Base-by-base conservation (phyloP, 169 alveolate genomes). In the Perkinsus marinus region DNA sequence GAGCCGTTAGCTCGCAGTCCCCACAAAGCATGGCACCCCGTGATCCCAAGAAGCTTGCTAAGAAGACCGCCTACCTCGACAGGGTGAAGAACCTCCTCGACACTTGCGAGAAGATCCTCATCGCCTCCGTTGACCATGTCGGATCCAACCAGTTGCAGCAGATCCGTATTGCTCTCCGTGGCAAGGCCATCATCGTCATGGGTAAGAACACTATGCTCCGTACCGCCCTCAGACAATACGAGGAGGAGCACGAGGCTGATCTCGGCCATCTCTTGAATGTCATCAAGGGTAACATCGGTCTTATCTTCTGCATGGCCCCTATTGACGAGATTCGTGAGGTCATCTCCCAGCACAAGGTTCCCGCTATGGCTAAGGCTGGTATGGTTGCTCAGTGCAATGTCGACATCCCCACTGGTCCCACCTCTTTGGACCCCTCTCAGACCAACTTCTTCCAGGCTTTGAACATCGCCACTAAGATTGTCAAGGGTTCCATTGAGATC, bases 371-470 rank as follows among this genome's bases (percentile, higher is more conserved):
- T 69, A 96, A 98, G 94, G 99, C 98, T 91, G 99, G 99, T 93
- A 98, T 97, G 91, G 93, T 98, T 68, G 99, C 99, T 68, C 99
- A 99, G 2, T 95, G 96, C 92, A 99, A 98, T 94, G 99, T 98
- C 91, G 96, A 96, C 95, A 98, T 99, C 91, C 99, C 99, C 26
- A 98, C 99, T 68, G 99, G 99, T 17, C 98, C 99, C 39, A 98
- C 99, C 39, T 99, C 99, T 91, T 96, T 99, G 98, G 99, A 99
- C 94, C 99, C 99, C 41, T 97, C 99, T 39, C 99, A 98, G 95
- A 99, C 99, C 43, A 96, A 98, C 90, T 99, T 98, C 98, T 99
- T 99, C 99, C 99, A 99, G 95, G 99, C 99, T 46, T 96, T 99
- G 93, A 98, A 99, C 92, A 98, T 99, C 93, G 97, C 99, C 22